A percentile compares a stretch with the other conserved stretches of the same genome.
phyloP scores from a whole-genome alignment of 306 rosid genomes.

The Oxytropis ochrocephala region DNA sequence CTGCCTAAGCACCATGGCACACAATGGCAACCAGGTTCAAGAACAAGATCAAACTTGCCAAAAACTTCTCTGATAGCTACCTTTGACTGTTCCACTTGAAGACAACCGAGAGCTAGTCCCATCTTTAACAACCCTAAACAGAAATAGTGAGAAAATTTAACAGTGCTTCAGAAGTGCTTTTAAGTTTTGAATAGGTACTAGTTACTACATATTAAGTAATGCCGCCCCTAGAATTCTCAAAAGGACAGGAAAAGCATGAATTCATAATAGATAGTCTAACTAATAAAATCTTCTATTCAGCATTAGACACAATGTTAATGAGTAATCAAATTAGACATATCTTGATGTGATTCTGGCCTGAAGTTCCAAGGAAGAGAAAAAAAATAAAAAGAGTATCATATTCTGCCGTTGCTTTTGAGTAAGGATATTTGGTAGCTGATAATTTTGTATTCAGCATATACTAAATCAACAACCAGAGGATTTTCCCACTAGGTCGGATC shows the following conservation, averaged over 20 bases:
- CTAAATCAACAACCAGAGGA: neutral
- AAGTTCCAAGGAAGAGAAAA: neutral
- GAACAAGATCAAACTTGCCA: constrained; percentile 65
- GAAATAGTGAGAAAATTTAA: neutral
- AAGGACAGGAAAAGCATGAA: neutral
- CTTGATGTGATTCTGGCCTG: neutral
- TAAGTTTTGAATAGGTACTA: neutral
- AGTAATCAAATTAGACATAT: neutral
- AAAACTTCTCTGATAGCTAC: constrained; percentile 73
- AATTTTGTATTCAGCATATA: neutral
- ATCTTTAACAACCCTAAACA: constrained; percentile 16
- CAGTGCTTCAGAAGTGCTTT: neutral
- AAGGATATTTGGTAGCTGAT: neutral
- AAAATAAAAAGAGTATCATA: neutral
- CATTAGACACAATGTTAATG: too few species aligned
- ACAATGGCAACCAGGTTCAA: constrained; percentile 90
- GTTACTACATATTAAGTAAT: neutral
- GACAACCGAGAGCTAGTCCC: constrained; percentile 47
- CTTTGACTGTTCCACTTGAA: constrained; percentile 80
- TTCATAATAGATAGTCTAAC: neutral
- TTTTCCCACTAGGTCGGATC: neutral
- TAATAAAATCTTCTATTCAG: too few species aligned
- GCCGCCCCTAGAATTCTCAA: neutral
- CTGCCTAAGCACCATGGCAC: constrained; percentile 84
- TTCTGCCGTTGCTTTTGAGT: neutral